These are phyloP conservation scores for Neurospora crassa DNA, from an alignment of 2,329 filamentous ascomycete genomes.

Conservation along the genomic window DNA sequence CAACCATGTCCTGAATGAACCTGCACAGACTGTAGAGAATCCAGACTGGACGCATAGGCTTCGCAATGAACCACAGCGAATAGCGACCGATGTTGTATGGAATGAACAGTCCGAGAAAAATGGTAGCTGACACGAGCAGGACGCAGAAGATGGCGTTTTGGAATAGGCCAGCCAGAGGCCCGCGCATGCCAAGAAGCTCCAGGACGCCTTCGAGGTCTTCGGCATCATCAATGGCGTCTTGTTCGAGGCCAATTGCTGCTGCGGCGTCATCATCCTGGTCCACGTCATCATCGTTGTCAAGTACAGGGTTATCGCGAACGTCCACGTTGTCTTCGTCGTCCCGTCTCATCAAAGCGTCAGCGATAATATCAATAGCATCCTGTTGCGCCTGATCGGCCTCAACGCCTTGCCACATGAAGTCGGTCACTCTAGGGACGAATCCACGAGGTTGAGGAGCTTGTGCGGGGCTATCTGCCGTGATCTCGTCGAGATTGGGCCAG, in stretches of 20 bases:
- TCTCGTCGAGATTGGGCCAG: neutral
- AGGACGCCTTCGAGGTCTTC: slow-evolving; percentile 95
- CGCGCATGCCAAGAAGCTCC: slow-evolving; percentile 93
- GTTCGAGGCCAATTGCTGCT: slow-evolving; percentile 60
- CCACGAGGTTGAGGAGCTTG: slow-evolving; percentile 25
- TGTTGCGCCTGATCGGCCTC: slow-evolving; percentile 44
- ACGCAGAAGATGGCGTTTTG: slow-evolving; percentile 95
- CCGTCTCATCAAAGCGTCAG: slow-evolving; percentile 22
- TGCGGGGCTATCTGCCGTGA: slow-evolving; percentile 5
- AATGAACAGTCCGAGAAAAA: slow-evolving; percentile 77
- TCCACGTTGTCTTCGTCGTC: slow-evolving; percentile 23
- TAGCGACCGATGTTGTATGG: slow-evolving; percentile 89
- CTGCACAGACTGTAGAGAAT: slow-evolving; percentile 67
- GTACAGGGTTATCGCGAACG: slow-evolving; percentile 17
- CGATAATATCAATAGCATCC: slow-evolving; percentile 30
- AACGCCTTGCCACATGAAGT: slow-evolving; percentile 55
- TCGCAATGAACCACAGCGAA: slow-evolving; percentile 67
- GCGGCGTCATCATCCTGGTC: slow-evolving; percentile 55
- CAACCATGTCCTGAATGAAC: slow-evolving; percentile 63
- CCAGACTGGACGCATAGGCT: slow-evolving; percentile 67
- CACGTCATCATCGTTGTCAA: slow-evolving; percentile 27
- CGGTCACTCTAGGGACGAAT: slow-evolving; percentile 35
- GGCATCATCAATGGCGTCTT: slow-evolving; percentile 69
- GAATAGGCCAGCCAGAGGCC: slow-evolving; percentile 77
- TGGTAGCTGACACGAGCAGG: slow-evolving; percentile 77